These are phyloP conservation scores for Monilinia polystroma DNA, from an alignment of 2,329 filamentous ascomycete genomes.

Conservation along the genomic window DNA sequence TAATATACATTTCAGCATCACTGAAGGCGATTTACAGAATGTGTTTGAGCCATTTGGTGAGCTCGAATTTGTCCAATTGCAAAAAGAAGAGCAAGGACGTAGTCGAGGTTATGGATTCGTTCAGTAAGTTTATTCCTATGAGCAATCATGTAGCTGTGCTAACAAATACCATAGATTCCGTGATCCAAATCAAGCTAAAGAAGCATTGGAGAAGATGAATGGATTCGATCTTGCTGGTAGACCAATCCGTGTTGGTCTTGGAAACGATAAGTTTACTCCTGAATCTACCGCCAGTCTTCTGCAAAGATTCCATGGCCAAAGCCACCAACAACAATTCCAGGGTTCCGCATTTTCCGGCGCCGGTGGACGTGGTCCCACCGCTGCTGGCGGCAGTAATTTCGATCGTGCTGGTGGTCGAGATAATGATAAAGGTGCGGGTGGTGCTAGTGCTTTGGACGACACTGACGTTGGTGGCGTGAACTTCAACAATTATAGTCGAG, in stretches of 20 bases:
- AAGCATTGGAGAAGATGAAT: constrained; percentile 98
- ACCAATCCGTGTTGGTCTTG: constrained; percentile 96
- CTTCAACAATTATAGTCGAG: constrained; percentile 98
- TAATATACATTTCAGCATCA: constrained; percentile 99
- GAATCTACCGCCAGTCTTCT: constrained; percentile 92
- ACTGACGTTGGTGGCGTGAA: constrained; percentile 97
- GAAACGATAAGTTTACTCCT: constrained; percentile 99
- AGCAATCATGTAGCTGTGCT: constrained; percentile 35
- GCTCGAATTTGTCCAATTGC: constrained; percentile 94
- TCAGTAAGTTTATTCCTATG: constrained; percentile 65
- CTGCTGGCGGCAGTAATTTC: constrained; percentile 73
- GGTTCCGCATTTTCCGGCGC: constrained; percentile 89
- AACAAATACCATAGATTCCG: constrained; percentile 65
- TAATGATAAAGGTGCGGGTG: constrained; percentile 81
- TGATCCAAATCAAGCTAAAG: constrained; percentile 85
- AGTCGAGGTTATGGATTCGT: constrained; percentile 98
- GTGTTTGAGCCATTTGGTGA: constrained; percentile 98
- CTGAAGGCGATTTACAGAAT: constrained; percentile 90
- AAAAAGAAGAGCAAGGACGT: constrained; percentile 89
- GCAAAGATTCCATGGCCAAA: constrained; percentile 85
- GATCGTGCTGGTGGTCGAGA: constrained; percentile 88
- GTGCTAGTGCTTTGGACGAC: constrained; percentile 93
- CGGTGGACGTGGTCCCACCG: constrained; percentile 81
- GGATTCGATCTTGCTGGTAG: constrained; percentile 97
- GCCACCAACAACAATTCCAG: constrained; percentile 69